These are phyloP conservation scores for Phlebiopsis flavidoalba DNA, from an alignment of 768 basidiomycete species.

Conservation along the genomic window DNA sequence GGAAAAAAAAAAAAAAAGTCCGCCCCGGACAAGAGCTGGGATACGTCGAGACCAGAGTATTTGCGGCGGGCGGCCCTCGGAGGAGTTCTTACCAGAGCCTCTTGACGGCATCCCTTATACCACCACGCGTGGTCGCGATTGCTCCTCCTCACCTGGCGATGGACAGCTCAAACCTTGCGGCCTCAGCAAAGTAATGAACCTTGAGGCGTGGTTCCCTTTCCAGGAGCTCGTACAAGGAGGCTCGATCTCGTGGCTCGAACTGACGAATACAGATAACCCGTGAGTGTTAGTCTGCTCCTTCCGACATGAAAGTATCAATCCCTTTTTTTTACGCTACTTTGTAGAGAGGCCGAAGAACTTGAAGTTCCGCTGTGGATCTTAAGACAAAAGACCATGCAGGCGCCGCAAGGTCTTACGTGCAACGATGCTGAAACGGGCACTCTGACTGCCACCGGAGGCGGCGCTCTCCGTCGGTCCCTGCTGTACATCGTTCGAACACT, in stretches of 20 bases:
- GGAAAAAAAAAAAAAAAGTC: no score
- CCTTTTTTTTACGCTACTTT: conserved; percentile 3
- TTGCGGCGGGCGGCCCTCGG: conserved; percentile 74
- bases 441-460: conserved; percentile 92
- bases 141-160: conserved; percentile 98
- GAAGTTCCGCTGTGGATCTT: conserved; percentile 92
- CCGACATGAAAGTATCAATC: neutral
- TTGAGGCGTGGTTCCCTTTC: conserved; percentile 99
- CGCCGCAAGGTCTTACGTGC: conserved; percentile 88
- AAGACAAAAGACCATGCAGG: conserved; percentile 89
- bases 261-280: conserved; percentile 99
- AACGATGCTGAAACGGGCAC: conserved; percentile 99
- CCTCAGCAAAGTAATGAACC: conserved; percentile 95
- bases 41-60: conserved; percentile 91
- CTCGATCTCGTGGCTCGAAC: conserved; percentile 95
- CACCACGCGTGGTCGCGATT: conserved; percentile 88
- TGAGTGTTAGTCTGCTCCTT: conserved; percentile 55
- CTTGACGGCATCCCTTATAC: conserved; percentile 84
- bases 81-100: conserved; percentile 97
- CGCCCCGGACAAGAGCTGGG: conserved; percentile 93
- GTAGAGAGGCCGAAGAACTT: conserved; percentile 86
- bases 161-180: conserved; percentile 93
- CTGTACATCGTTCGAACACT: conserved; percentile 99
- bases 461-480: conserved; percentile 90
- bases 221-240: conserved; percentile 95